These are phyloP conservation scores for Plantago elongata DNA, from an alignment of 257 asterid species.

Conservation along the genomic window DNA sequence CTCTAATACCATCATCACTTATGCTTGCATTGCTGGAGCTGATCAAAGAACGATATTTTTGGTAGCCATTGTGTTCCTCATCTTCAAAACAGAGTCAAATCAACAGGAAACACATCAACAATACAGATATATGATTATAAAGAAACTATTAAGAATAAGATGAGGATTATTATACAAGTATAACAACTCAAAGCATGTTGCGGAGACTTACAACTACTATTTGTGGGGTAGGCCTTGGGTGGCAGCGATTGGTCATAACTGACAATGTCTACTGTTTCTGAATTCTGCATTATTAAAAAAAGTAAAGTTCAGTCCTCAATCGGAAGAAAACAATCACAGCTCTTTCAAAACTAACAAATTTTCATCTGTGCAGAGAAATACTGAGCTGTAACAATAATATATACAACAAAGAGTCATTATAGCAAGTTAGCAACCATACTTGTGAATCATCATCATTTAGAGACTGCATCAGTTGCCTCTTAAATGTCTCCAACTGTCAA, in stretches of 20 bases:
- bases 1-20: slow-evolving; percentile 27
- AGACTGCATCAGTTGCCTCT: slow-evolving; percentile 91
- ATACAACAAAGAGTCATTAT: slow-evolving; percentile 2
- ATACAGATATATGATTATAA: no score
- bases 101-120: no score
- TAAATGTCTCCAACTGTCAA: slow-evolving; percentile 84
- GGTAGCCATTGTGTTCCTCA: slow-evolving; percentile 47
- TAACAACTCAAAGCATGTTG: not conserved
- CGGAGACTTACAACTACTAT: slow-evolving; percentile 39
- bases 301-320: not conserved
- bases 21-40: slow-evolving; percentile 44
- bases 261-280: slow-evolving; percentile 78
- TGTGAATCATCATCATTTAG: slow-evolving; percentile 72
- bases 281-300: slow-evolving; percentile 32
- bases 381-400: slow-evolving; percentile 2
- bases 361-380: slow-evolving; percentile 7
- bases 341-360: not conserved
- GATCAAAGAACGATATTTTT: slow-evolving; percentile 41
- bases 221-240: slow-evolving; percentile 45
- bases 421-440: slow-evolving; percentile 40
- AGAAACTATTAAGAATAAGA: not conserved
- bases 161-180: not conserved
- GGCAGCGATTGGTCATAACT: slow-evolving; percentile 70
- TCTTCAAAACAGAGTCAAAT: slow-evolving; percentile 29
- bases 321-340: not conserved